These are phyloP conservation scores for Taphrina deformans DNA, from an alignment of 1,139 yeast species.

Conservation along the genomic window DNA sequence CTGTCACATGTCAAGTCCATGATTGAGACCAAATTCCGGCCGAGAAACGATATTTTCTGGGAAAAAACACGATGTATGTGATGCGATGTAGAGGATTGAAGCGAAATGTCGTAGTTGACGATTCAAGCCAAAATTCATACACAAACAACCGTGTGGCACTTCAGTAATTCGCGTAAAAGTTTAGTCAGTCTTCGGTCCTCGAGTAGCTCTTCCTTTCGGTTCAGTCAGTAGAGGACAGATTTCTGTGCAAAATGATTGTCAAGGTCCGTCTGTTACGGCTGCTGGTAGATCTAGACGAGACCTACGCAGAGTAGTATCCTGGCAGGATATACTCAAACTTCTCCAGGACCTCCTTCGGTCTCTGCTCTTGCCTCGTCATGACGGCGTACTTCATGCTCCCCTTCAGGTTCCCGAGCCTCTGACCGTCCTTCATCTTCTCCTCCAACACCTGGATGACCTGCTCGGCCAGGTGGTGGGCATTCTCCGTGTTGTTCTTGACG, in stretches of 20 bases:
- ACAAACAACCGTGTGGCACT: neutral
- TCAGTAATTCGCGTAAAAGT: no score
- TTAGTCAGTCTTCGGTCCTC: no score
- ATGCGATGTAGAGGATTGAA: no score
- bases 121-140: neutral
- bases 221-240: no score
- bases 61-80: no score
- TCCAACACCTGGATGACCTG: slow-evolving; percentile 65
- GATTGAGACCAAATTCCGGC: no score
- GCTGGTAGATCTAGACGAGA: neutral
- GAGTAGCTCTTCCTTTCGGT: no score
- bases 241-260: no score
- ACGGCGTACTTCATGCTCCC: slow-evolving; percentile 82
- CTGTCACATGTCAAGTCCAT: no score
- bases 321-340: slow-evolving; percentile 88
- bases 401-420: slow-evolving; percentile 46
- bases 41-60: no score
- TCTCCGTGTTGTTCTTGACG: slow-evolving; percentile 78
- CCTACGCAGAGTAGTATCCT: slow-evolving; percentile 56
- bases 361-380: slow-evolving; percentile 74
- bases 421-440: slow-evolving; percentile 52
- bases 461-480: slow-evolving; percentile 64
- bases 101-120: neutral
- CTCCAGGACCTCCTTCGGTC: slow-evolving; percentile 68
- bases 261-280: no score